Evolutionary conservation across 1,284 basidiomycete genomes (phyloP), one percentile per base, ranked within the genome.

Genomic region (Boletus sp.): DNA sequence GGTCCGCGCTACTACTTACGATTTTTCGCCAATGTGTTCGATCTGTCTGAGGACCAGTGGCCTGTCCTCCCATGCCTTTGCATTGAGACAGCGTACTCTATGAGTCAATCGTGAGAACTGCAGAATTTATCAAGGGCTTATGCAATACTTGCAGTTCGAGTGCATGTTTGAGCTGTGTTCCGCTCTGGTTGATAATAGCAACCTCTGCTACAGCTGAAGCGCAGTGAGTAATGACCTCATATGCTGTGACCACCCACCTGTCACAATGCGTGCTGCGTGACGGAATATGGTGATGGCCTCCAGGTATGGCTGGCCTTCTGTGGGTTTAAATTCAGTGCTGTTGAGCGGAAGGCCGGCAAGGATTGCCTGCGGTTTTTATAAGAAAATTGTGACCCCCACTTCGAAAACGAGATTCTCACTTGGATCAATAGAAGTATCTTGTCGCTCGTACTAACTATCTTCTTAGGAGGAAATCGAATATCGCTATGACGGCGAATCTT

Each of bases 31-130:
- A 50, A 94, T 86, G 24, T 86, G 83, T 47, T 91, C 86, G 49
- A 94, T 80, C 67, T 94, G 92, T 51, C 86, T 82, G 56, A 94
- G 77, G 16, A 92, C 88, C 22, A 86, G 77, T 15, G 91, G 88
- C 39, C 91, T 78, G 66, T 92, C 90, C 65, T 94, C 92, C 92
- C 92, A 94, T 49, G 89, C 85, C 66, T 87, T 92, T 13, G 89
- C 90, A 56, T 78, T 82, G 44, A 94, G 70, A 65, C 86, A 89
- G 35, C 90, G 82, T 47, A 86, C 71, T 46, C 91, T 92, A 48
- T n/a, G n/a, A 45, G 39, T 22, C 7, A 49, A 47, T 48, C 24
- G 24, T 64, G 29, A 67, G 58, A 46, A 35, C 11, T 24, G 27
- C 58, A 39, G 48, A 44, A 27, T 57, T 41, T 47, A 47, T 51